Base-by-base conservation (phyloP, 2,329 filamentous ascomycete species). In the Trichoderma sp. region DNA sequence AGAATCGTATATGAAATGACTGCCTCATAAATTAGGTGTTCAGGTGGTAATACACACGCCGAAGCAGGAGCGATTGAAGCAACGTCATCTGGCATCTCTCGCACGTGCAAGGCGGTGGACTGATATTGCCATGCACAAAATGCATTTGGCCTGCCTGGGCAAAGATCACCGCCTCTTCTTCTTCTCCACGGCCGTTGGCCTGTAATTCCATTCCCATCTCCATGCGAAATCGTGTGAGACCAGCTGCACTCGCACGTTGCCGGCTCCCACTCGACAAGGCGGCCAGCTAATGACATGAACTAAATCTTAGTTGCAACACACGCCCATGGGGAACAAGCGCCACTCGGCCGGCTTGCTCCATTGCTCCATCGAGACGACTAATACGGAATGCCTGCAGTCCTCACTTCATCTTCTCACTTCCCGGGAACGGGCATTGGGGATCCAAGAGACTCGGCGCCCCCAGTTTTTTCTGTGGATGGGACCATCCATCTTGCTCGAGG, bases 21-120 rank as follows among this genome's bases (percentile, higher is more conserved):
- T 49, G 21, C n/a, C n/a, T 49, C 46, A 4, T n/a, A 16, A 26
- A 28, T 7, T 2, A 54, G 6, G 26, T 10, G 13, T 16, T 18
- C 14, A 54, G 6, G 26, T 13, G 6, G 24, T 54, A 18, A 7
- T 34, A 21, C 16, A 21, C 7, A 13, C 14, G 16, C 3, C 6
- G 14, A 21, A 56, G 54, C 26, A 56, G 28, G 16, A 34, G 54
- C 26, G 28, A 13, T 18, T 28, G 16, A 32, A 51, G 18, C 24
- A 56, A 46, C 11, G 39, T 32, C 26, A 66, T 34, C 52, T 58
- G 26, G 14, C 13, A 28, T 21, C 37, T 65, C 18, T 16, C 61
- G 26, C 64, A 66, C 54, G 64, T 66, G 54, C 54, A 59, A 59
- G 54, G 64, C 64, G 64, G 64, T 66, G 63, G 63, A 55, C 26